Conservation (phyloP, 2,329 filamentous ascomycete species). For the Cryphonectria parasitica region DNA sequence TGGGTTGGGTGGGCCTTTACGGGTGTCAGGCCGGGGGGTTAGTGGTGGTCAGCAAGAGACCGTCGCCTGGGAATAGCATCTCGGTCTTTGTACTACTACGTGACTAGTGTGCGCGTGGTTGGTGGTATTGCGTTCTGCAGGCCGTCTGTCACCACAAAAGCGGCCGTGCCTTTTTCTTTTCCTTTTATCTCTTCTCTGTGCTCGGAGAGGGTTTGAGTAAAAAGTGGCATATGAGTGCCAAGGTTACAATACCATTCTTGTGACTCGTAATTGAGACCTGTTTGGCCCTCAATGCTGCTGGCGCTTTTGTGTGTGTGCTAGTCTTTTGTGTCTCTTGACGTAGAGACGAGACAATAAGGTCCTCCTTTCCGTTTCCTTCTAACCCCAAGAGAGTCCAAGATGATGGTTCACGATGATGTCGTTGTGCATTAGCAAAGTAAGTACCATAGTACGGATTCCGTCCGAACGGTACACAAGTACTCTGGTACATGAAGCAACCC, state of each 20-base stretch:
- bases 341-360: background rate
- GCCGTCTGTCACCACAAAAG: background rate
- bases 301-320: too few relatives aligned
- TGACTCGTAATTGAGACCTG: background rate
- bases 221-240: too few relatives aligned
- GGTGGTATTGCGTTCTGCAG: background rate
- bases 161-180: too few relatives aligned
- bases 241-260: background rate
- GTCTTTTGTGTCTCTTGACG: background rate
- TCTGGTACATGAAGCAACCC: background rate
- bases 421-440: slow-evolving; percentile 4
- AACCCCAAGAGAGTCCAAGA: background rate
- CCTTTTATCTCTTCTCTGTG: background rate
- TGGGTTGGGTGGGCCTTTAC: background rate
- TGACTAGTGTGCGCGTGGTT: too few relatives aligned
- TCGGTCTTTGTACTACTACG: too few relatives aligned
- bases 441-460: background rate
- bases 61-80: background rate
- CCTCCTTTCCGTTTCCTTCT: background rate
- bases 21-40: background rate
- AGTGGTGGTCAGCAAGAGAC: background rate
- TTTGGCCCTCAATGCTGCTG: too few relatives aligned
- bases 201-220: too few relatives aligned
- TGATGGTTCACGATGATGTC: slow-evolving; percentile 11
- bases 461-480: background rate